Percentiles rank a stretch among this genome's conserved stretches.
Conservation (phyloP, 805 yeast genomes). For the Debaryomyces maramus region DNA sequence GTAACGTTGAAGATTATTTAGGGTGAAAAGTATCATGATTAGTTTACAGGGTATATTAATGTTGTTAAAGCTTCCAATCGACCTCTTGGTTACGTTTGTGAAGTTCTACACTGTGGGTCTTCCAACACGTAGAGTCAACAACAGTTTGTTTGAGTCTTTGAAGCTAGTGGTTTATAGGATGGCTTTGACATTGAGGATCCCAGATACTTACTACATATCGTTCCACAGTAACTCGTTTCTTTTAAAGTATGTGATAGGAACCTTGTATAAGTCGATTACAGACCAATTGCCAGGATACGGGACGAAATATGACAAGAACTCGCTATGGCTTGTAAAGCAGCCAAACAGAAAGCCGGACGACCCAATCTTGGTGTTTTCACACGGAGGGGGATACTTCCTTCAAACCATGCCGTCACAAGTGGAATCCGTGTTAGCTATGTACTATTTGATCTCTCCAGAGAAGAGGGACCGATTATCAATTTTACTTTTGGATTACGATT, state of each 20-base stretch:
- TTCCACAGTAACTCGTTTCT: constrained; percentile 11
- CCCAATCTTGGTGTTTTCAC: constrained; percentile 34
- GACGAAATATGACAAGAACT: constrained; percentile 25
- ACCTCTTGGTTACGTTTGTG: constrained; percentile 9
- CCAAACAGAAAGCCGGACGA: constrained; percentile 22
- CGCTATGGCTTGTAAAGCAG: constrained; percentile 36
- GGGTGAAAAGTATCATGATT: constrained; percentile 8
- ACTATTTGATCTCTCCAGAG: constrained; percentile 26
- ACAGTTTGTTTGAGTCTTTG: constrained; percentile 11
- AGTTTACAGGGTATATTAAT: constrained; percentile 3
- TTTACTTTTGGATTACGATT: constrained; percentile 31
- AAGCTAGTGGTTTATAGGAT: constrained; percentile 14
- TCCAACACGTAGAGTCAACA: constrained; percentile 12
- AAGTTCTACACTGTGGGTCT: constrained; percentile 3
- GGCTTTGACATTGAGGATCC: constrained; percentile 14
- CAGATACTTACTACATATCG: constrained; percentile 13
- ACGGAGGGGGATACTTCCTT: constrained; percentile 42
- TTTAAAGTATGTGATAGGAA: constrained; percentile 11
- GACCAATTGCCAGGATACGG: constrained; percentile 32
- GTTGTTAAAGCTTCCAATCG: constrained; percentile 16
- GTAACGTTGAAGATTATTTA: too few relatives aligned
- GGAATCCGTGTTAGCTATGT: constrained; percentile 27
- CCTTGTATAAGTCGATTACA: constrained; percentile 2
- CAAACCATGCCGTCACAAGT: constrained; percentile 32
- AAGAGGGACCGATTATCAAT: constrained; percentile 20